Percentiles rank a stretch among this genome's conserved stretches.
Evolutionary conservation across 2,329 filamentous ascomycete species (phyloP).

Genomic region (Fusarium scirpi): DNA sequence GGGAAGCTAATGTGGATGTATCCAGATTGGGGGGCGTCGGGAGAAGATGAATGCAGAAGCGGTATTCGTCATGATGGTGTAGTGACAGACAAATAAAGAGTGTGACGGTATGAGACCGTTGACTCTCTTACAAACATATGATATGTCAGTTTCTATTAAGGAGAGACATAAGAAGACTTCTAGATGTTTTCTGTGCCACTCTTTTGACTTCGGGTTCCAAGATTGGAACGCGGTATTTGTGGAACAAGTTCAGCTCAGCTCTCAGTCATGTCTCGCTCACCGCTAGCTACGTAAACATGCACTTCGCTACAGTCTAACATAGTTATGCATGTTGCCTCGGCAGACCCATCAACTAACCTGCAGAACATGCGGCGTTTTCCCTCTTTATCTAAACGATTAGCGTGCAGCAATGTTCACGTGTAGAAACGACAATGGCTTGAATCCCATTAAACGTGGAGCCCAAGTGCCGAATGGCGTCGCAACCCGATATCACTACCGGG

Average conservation of each 20-base stretch:
- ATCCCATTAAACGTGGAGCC: background rate
- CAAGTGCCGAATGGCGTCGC: background rate
- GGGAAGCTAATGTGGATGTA: background rate
- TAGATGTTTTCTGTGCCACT: slow-evolving; percentile 20
- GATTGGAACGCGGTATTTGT: background rate
- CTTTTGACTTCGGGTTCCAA: too few species aligned
- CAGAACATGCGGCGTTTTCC: background rate
- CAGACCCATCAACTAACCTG: background rate
- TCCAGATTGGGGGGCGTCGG: background rate
- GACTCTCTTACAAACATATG: background rate
- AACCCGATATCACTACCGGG: background rate
- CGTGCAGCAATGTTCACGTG: slow-evolving; percentile 7
- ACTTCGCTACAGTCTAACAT: background rate
- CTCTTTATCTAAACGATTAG: background rate
- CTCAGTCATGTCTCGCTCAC: slow-evolving; percentile 11
- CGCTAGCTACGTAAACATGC: background rate
- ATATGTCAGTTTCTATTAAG: background rate
- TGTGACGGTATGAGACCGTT: background rate
- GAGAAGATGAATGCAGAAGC: background rate
- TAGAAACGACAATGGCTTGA: slow-evolving; percentile 11
- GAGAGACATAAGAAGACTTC: slow-evolving; percentile 3
- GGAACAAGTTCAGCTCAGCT: background rate
- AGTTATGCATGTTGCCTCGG: background rate
- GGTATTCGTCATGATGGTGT: slow-evolving; percentile 4
- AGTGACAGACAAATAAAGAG: background rate